These are phyloP conservation scores for Claviceps quebecensis DNA, from an alignment of 2,329 filamentous ascomycete species.

Conservation along the genomic window DNA sequence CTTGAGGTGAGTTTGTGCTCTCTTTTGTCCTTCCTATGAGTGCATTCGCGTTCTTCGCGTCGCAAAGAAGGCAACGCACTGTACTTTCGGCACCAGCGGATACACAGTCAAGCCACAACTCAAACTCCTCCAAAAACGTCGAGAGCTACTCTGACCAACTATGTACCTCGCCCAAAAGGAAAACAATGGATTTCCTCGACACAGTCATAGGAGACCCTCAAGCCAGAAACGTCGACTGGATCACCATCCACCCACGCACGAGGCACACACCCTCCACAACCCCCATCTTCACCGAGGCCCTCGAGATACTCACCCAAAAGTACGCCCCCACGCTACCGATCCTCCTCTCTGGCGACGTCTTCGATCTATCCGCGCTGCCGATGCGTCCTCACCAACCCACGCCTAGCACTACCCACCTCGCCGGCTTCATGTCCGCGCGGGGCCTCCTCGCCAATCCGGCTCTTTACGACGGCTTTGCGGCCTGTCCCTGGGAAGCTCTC, in stretches of 20 bases:
- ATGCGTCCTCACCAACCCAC: constrained; percentile 14
- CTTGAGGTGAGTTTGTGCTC: constrained; percentile 24
- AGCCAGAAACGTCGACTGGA: constrained; percentile 45
- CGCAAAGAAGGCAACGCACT: no score
- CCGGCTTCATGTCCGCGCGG: constrained; percentile 57
- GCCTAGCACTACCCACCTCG: constrained; percentile 33
- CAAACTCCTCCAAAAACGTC: no score
- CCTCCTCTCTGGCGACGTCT: constrained; percentile 56
- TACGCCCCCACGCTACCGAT: constrained; percentile 44
- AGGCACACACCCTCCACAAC: constrained; percentile 44
- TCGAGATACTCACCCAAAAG: constrained; percentile 38
- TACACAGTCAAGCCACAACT: no score
- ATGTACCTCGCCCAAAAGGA: constrained; percentile 12
- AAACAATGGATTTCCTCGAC: constrained; percentile 47
- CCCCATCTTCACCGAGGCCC: constrained; percentile 47
- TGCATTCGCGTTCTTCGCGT: no score
- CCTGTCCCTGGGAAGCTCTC: constrained; percentile 49
- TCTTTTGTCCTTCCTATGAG: no score
- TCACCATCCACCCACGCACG: constrained; percentile 57
- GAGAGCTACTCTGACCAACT: no score
- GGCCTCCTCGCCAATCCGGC: constrained; percentile 55
- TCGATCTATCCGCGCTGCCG: constrained; percentile 34
- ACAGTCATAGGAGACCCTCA: constrained; percentile 42
- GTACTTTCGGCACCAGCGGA: no score
- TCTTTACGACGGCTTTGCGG: constrained; percentile 42